phyloP scores from a whole-genome alignment of 345 rosid genomes.

The Aquilaria malaccensis region DNA sequence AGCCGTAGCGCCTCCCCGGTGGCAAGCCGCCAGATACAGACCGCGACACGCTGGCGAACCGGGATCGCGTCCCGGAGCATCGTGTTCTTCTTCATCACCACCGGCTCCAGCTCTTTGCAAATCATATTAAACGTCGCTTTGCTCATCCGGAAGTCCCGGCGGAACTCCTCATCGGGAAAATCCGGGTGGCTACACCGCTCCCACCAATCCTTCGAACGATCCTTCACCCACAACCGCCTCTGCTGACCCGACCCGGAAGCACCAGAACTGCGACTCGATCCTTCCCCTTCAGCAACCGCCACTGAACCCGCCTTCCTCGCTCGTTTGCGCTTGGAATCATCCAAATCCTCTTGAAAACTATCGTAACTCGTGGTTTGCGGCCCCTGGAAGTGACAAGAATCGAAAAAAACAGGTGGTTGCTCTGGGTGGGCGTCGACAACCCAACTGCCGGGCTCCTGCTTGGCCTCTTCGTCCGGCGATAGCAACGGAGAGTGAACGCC shows the following conservation, averaged over 20 bases:
- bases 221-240: slow-evolving; percentile 54
- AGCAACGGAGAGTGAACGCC: slow-evolving; percentile 43
- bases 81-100: slow-evolving; percentile 46
- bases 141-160: slow-evolving; percentile 39
- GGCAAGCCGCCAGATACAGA: slow-evolving; percentile 53
- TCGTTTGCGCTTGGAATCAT: slow-evolving; percentile 29
- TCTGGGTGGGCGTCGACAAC: slow-evolving; percentile 20
- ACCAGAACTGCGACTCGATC: background rate
- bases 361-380: slow-evolving; percentile 22
- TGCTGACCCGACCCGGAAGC: slow-evolving; percentile 19
- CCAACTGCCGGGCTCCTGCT: slow-evolving; percentile 34
- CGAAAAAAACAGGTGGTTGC: slow-evolving; percentile 27
- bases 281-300: slow-evolving; percentile 12
- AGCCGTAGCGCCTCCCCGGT: slow-evolving; percentile 44
- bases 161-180: slow-evolving; percentile 43
- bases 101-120: slow-evolving; percentile 37
- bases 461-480: slow-evolving; percentile 53
- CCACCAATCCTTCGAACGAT: slow-evolving; percentile 60
- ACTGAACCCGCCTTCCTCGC: slow-evolving; percentile 19
- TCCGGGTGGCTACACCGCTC: slow-evolving; percentile 35
- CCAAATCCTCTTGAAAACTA: slow-evolving; percentile 27
- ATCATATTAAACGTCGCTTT: slow-evolving; percentile 36
- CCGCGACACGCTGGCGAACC: slow-evolving; percentile 50
- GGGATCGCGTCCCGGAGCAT: slow-evolving; percentile 52
- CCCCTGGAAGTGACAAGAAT: slow-evolving; percentile 35